Conservation (phyloP, 1,284 basidiomycete species). For the Boletus mariae region DNA sequence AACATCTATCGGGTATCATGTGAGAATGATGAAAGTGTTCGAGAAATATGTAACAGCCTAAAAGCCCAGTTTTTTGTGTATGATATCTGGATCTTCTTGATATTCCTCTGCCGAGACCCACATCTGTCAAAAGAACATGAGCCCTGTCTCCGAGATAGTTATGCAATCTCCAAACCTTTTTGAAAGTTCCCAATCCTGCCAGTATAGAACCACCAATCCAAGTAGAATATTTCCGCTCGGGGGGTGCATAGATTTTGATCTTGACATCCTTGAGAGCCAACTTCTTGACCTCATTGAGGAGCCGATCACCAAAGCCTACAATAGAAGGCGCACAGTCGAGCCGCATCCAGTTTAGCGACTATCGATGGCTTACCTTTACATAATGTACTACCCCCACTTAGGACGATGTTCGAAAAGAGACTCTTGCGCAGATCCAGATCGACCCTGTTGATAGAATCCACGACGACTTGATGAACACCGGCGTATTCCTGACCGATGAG, state of each 20-base stretch:
- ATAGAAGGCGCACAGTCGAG: constrained; percentile 9
- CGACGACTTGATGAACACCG: constrained; percentile 94
- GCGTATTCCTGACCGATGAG: constrained; percentile 95
- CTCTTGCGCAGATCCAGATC: constrained; percentile 92
- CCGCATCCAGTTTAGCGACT: constrained; percentile 1
- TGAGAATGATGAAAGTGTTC: constrained; percentile 14
- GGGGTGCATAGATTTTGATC: constrained; percentile 99
- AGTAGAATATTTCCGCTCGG: constrained; percentile 99
- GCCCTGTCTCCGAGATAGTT: constrained; percentile 2
- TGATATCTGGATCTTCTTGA: constrained; percentile 97
- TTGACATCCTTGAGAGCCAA: constrained; percentile 96
- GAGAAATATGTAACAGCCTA: constrained; percentile 29
- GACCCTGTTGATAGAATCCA: constrained; percentile 83
- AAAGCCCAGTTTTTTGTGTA: constrained; percentile 88
- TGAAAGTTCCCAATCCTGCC: constrained; percentile 95
- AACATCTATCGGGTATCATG: constrained; percentile 32
- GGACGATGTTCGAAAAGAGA: constrained; percentile 94
- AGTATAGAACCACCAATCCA: constrained; percentile 99
- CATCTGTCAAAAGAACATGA: constrained; percentile 58
- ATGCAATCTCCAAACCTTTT: constrained; percentile 65
- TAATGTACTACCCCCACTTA: constrained; percentile 94
- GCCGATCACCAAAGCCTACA: constrained; percentile 90
- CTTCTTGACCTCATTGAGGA: constrained; percentile 95
- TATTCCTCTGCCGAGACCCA: constrained; percentile 99
- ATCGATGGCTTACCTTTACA: constrained; percentile 66